Evolutionary conservation across 176 grass and related monocot genomes (phyloP), one percentile per base, ranked within the genome.

Genomic region (Aegilops sharonensis): DNA sequence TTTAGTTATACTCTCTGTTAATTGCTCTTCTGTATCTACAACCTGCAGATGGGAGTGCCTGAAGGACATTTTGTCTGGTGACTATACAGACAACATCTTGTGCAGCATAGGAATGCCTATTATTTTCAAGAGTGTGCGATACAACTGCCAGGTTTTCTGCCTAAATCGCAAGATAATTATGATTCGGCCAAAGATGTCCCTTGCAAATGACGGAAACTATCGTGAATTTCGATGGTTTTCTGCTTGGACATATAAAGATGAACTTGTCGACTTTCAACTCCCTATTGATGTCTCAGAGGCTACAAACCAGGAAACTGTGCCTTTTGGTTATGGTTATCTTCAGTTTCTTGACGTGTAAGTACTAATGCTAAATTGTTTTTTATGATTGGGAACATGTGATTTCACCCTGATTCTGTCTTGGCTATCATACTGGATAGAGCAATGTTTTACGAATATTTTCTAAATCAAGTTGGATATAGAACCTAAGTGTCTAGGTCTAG

Each of bases 31-130:
- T 84, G 0, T 68, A 18, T 54, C 0, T 2, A 54, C 36, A 81
- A 71, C 82, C 17, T 86, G 87, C 89, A 98, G 95, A 36, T 98
- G 95, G 95, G 95, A 98, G 65, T 98, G 95, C 84, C 73, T 98
- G 54, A 89, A 88, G 77, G 91, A 95, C 61, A 98, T 98, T 80
- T 82, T 98, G 63, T 86, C 47, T 45, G 91, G 95, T 47, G 91
- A 95, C 24, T 89, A 80, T 69, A 98, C 95, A n/a, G 84, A 98
- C 4, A 65, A 80, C 37, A 92, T 98, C 80, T 87, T 98, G 68
- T 98, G 95, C 88, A 91, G 95, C 89, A 98, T 98, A 75, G 95
- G 95, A 43, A 98, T 98, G 95, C 95, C 95, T 25, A 67, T 98
- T 82, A 98, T 87, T 86, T 93, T 93, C 88, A 81, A 93, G 27